Base-by-base conservation (phyloP, 495 filamentous ascomycete genomes). In the Podospora pseudopauciseta region DNA sequence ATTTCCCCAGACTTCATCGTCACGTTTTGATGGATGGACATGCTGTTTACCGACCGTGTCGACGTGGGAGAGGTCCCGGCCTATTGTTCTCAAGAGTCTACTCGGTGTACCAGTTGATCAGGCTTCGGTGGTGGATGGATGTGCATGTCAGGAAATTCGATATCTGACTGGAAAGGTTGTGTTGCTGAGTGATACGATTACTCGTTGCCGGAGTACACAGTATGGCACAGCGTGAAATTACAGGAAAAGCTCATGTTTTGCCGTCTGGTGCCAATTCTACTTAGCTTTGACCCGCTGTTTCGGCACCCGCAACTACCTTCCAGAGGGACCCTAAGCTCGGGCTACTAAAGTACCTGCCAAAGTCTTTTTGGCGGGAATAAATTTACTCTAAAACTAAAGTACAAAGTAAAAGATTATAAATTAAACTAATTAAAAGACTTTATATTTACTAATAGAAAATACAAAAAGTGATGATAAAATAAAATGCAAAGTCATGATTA, bases 381-480 rank as follows among this genome's bases (percentile, higher is more conserved):
- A 23, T 2, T 23, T 23, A 23, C 2, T 23, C 1, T 23, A 23
- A 0, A 23, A 23, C 1, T 23, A 23, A 23, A 23, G 0, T 23
- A 23, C 23, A 23, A 23, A 23, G 23, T 23, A 23, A 1, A 1
- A 0, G 0, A 0, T 1, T 0, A 23, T 2, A 23, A 1, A 23
- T 23, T 23, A 1, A 23, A 23, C 23, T 2, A 23, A 1, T 23
- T 23, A 1, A 2, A 23, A 23, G 20, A 23, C 23, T 23, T 0
- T 23, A 23, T 23, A 23, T 23, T 23, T 23, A 23, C 23, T 23
- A 0, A 23, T 23, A 23, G 1, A 23, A 1, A 23, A 23, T 23
- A 23, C 20, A 1, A 23, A 23, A 23, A 23, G 20, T 23, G 20
- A 23, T 23, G 1, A 23, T 23, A 23, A 23, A 23, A 23, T 23